phyloP scores from a whole-genome alignment of 306 rosid species.

The Medicago ruthenica region DNA sequence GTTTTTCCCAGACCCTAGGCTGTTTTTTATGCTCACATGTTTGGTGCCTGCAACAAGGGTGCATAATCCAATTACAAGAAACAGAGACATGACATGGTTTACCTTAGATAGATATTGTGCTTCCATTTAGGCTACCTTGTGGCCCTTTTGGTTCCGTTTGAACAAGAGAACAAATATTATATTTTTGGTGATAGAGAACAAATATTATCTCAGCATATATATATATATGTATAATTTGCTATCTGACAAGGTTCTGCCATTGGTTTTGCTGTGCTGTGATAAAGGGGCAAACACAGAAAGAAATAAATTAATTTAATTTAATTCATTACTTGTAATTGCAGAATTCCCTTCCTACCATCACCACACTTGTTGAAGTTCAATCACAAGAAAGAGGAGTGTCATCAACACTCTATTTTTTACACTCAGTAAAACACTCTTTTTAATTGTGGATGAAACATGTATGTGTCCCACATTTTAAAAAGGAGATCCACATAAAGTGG shows the following conservation, averaged over 20 bases:
- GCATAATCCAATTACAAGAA: slow-evolving; percentile 42
- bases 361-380: no score
- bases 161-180: neutral
- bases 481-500: no score
- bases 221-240: no score
- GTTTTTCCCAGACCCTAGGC: slow-evolving; percentile 50
- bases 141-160: neutral
- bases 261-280: neutral
- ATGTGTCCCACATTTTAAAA: no score
- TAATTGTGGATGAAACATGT: no score
- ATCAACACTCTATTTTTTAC: no score
- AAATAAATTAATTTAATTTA: no score
- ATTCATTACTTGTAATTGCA: neutral
- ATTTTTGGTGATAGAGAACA: no score
- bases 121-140: slow-evolving; percentile 13
- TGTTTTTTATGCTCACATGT: slow-evolving; percentile 56
- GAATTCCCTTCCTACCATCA: neutral
- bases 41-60: slow-evolving; percentile 26
- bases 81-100: slow-evolving; percentile 17
- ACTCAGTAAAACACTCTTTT: no score
- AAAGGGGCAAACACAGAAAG: neutral
- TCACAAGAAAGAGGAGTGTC: no score
- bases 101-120: slow-evolving; percentile 22
- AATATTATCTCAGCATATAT: neutral
- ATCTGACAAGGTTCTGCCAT: neutral